Conservation (phyloP, 2,329 filamentous ascomycete species). For the Aspergillus novoparasiticus region DNA sequence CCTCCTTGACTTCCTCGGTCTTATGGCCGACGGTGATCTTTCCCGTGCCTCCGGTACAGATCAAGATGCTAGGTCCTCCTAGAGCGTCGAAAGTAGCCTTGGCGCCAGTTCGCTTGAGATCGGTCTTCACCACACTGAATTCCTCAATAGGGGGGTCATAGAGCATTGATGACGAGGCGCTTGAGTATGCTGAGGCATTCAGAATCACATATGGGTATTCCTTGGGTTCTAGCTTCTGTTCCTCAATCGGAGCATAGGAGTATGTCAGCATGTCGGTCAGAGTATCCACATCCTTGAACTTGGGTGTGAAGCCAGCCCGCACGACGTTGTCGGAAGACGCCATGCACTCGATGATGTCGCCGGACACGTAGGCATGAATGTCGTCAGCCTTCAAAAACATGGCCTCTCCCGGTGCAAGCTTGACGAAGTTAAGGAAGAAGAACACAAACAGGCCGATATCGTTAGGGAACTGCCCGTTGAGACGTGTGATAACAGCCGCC, state of each 20-base stretch:
- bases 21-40: slow-evolving; percentile 85
- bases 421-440: slow-evolving; percentile 97
- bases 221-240: slow-evolving; percentile 87
- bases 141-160: slow-evolving; percentile 98
- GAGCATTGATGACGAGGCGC: slow-evolving; percentile 69
- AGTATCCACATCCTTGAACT: slow-evolving; percentile 94
- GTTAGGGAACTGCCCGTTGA: slow-evolving; percentile 80
- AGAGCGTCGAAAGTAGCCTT: slow-evolving; percentile 89
- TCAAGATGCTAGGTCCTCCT: slow-evolving; percentile 86
- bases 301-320: slow-evolving; percentile 93
- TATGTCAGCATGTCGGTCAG: slow-evolving; percentile 92
- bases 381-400: slow-evolving; percentile 96
- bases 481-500: slow-evolving; percentile 72
- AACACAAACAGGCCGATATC: slow-evolving; percentile 94
- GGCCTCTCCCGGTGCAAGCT: slow-evolving; percentile 83
- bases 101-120: slow-evolving; percentile 68
- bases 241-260: slow-evolving; percentile 87
- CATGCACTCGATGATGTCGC: slow-evolving; percentile 98
- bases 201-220: slow-evolving; percentile 86
- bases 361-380: slow-evolving; percentile 81
- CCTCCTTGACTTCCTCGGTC: slow-evolving; percentile 70
- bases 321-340: slow-evolving; percentile 98
- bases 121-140: slow-evolving; percentile 83
- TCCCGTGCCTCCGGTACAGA: slow-evolving; percentile 82
- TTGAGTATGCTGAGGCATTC: slow-evolving; percentile 79